These are phyloP conservation scores for Achlya hypogyna DNA, from an alignment of 352 stramenopile species.

Conservation along the genomic window DNA sequence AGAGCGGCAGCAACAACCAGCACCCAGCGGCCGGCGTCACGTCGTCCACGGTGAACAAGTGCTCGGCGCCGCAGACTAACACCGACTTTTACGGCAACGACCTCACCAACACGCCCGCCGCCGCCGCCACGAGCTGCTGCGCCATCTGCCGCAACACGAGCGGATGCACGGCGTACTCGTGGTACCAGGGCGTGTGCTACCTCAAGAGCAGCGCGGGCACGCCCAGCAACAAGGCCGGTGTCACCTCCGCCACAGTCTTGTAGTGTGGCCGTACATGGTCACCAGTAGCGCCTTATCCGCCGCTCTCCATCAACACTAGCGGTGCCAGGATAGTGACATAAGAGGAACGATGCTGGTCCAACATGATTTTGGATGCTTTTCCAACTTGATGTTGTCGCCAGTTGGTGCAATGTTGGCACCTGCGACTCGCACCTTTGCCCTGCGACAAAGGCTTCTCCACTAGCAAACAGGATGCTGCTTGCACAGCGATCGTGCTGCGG, in stretches of 20 bases:
- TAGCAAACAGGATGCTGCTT: too few species aligned
- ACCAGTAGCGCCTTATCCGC: too few species aligned
- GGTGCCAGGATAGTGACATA: too few species aligned
- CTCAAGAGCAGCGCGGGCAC: conserved; percentile 5
- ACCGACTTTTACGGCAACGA: conserved; percentile 24
- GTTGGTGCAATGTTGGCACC: too few species aligned
- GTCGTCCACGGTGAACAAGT: background rate
- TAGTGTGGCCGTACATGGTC: too few species aligned
- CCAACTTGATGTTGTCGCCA: too few species aligned
- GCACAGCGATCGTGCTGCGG: too few species aligned
- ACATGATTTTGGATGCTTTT: too few species aligned
- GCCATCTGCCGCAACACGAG: conserved; percentile 3
- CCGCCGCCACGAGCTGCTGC: conserved; percentile 21
- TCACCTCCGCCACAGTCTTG: conserved; percentile 12
- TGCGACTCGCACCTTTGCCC: too few species aligned
- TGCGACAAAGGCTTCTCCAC: too few species aligned
- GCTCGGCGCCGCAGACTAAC: background rate
- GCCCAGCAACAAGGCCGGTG: background rate
- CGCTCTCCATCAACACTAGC: too few species aligned
- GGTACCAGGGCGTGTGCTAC: conserved; percentile 8
- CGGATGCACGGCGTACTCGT: background rate
- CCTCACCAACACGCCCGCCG: conserved; percentile 5
- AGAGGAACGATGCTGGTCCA: too few species aligned
- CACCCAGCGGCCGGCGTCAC: background rate
- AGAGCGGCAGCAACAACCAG: background rate